phyloP scores from a whole-genome alignment of 805 yeast genomes.

The Nakazawaea holstii region DNA sequence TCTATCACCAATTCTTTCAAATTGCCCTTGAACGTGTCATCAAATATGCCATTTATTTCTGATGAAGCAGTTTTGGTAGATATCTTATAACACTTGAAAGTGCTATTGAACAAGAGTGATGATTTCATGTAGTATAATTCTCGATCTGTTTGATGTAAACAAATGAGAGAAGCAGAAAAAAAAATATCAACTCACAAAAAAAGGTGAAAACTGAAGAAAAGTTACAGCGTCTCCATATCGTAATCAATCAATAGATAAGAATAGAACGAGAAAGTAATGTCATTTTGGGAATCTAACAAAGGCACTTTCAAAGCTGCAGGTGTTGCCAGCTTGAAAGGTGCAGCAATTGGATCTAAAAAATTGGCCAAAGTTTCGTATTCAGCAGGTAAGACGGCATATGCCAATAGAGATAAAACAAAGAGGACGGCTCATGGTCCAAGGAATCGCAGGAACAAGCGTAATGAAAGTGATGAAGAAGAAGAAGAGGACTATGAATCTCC shows the following conservation, averaged over 20 bases:
- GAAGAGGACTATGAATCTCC: constrained; percentile 12
- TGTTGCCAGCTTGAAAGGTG: constrained; percentile 41
- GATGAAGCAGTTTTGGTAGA: neutral
- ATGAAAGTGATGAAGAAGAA: constrained; percentile 11
- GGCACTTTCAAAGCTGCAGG: constrained; percentile 46
- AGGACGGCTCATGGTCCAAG: constrained; percentile 11
- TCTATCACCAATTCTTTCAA: constrained; percentile 1
- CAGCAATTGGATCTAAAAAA: constrained; percentile 45
- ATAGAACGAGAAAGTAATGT: constrained; percentile 13
- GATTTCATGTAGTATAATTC: neutral
- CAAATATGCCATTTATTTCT: neutral
- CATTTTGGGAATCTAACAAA: constrained; percentile 49
- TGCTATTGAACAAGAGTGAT: neutral
- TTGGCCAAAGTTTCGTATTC: constrained; percentile 39
- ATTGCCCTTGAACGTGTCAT: neutral
- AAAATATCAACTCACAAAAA: neutral
- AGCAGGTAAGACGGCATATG: constrained; percentile 45
- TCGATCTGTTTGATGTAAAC: neutral
- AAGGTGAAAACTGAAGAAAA: neutral
- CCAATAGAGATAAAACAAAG: constrained; percentile 22
- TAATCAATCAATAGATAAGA: no score
- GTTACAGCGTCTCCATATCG: neutral
- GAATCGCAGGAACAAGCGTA: constrained; percentile 1
- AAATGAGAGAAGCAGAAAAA: neutral
- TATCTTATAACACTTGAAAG: constrained; percentile 4